Conservation (phyloP, 371 early-diverging fungal species). For the Haplosporangium sp. region DNA sequence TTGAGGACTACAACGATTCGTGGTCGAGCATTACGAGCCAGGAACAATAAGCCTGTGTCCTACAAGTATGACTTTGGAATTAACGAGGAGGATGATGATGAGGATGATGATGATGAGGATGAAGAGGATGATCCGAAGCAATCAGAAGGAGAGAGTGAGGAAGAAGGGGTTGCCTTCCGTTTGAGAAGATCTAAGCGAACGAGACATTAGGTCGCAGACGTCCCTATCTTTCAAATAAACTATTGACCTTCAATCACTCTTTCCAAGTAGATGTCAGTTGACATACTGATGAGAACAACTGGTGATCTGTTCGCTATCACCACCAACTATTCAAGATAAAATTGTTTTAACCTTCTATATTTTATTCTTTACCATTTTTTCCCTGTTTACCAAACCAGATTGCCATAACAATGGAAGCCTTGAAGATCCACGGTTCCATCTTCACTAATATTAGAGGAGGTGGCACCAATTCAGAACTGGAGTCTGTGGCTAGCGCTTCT, state of each 20-base stretch:
- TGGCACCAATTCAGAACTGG: neutral
- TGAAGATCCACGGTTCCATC: no score
- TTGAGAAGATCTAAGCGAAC: constrained; percentile 41
- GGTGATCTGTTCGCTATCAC: no score
- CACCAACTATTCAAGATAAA: no score
- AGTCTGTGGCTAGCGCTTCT: neutral
- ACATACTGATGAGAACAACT: no score
- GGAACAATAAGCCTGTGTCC: constrained; percentile 20
- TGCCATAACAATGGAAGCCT: no score
- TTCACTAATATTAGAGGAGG: no score
- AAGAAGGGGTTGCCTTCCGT: constrained; percentile 12
- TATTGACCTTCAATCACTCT: no score
- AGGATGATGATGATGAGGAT: constrained; percentile 12
- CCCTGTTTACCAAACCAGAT: no score
- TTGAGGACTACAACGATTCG: constrained; percentile 14
- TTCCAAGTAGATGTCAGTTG: no score
- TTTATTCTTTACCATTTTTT: no score
- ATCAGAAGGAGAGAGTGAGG: constrained; percentile 24
- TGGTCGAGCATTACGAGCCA: constrained; percentile 28
- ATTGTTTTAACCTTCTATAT: no score
- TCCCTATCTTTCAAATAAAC: no score
- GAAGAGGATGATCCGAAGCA: constrained; percentile 13
- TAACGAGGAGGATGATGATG: constrained; percentile 9
- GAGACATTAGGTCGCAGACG: constrained; percentile 13
- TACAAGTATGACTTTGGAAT: constrained; percentile 19